Evolutionary conservation across 805 yeast genomes (phyloP), one percentile per base, ranked within the genome.

Genomic region (Sugiyamaella qingdaonensis): DNA sequence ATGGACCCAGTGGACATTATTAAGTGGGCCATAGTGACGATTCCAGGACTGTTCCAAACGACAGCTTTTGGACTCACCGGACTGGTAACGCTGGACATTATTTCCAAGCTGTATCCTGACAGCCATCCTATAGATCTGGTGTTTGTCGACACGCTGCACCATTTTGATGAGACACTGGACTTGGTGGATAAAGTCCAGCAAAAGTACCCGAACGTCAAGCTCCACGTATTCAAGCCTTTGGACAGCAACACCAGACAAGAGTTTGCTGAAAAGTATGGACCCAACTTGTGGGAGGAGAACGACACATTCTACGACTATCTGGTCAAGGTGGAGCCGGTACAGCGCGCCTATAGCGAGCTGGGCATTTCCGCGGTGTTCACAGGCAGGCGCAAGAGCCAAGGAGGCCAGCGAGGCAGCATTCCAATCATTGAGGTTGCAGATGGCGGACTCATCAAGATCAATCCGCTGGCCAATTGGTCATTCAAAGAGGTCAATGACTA

Each of bases 41-140:
- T 91, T 63, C 96, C 96, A 2, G 76, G 82, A 39, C 73, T 92
- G 36, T 91, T 68, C 64, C 98, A 92, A 70, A 90, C 96, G 1
- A 89, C 98, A 0, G 98, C 98, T 1, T 90, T 92, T 70, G 98
- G 98, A 0, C 76, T 92, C 46, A 88, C 97, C 1, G 98, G 98
- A 0, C 71, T 92, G 54, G 96, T 86, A 31, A 91, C 92, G 10
- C 74, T 88, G 42, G 97, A 91, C 67, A 86, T 91, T 78, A 69
- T 91, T 29, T 77, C 86, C 32, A 80, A 82, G 64, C 61, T 84
- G 46, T 66, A 57, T 53, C 65, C 55, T 35, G 56, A 54, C 9
- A 54, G 59, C 55, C 67, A 71, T 43, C 78, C 84, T 0, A 74
- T 87, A 5, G 95, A 90, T 52, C 73, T 91, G 52, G 85, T 92